Evolutionary conservation across 192 early-diverging fungal species (phyloP).

Genomic region (Cladochytrium replicatum): DNA sequence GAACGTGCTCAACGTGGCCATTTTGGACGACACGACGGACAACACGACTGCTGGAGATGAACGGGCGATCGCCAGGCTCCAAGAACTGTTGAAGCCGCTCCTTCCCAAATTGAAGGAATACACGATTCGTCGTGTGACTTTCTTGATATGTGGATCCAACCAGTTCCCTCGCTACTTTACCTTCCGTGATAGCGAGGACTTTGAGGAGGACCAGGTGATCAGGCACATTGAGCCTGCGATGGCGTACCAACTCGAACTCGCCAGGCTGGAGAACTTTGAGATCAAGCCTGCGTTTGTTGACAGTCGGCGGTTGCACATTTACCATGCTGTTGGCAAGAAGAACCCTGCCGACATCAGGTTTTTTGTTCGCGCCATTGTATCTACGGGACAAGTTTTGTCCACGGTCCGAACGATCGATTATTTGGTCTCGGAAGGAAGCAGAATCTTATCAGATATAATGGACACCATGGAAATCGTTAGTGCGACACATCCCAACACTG

Average conservation of each 20-base stretch:
- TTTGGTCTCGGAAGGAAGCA: constrained; percentile 87
- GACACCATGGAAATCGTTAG: constrained; percentile 92
- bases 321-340: constrained; percentile 89
- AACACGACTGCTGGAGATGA: constrained; percentile 61
- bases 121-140: constrained; percentile 79
- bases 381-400: constrained; percentile 75
- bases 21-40: constrained; percentile 51
- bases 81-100: constrained; percentile 49
- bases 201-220: constrained; percentile 84
- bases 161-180: constrained; percentile 91
- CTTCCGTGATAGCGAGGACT: constrained; percentile 81
- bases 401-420: constrained; percentile 84
- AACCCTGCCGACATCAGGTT: constrained; percentile 91
- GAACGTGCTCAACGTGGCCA: constrained; percentile 82
- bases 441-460: constrained; percentile 85
- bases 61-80: constrained; percentile 50
- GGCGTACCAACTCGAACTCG: constrained; percentile 94
- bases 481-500: constrained; percentile 83
- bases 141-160: constrained; percentile 73
- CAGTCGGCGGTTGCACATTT: constrained; percentile 92
- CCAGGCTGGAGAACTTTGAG: constrained; percentile 86
- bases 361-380: constrained; percentile 95
- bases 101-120: constrained; percentile 56
- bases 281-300: constrained; percentile 91
- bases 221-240: constrained; percentile 97